A percentile compares a stretch with the other conserved stretches of the same genome.
Conservation (phyloP, 139 green algal species). For the Marvania coccoides region DNA sequence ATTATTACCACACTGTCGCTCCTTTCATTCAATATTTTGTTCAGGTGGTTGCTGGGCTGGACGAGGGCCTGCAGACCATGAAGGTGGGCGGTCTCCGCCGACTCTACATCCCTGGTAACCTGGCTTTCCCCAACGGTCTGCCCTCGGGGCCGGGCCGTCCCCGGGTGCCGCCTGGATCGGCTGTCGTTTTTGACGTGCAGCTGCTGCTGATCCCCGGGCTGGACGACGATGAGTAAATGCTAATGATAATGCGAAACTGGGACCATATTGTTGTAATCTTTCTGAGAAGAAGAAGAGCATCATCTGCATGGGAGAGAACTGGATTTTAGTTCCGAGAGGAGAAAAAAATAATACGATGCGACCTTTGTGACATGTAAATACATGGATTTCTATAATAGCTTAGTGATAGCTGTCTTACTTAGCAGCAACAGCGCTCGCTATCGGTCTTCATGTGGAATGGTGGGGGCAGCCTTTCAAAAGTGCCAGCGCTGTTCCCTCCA, state of each 20-base stretch:
- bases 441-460: not conserved
- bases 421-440: not conserved
- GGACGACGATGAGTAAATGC: conserved; percentile 18
- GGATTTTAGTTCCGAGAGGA: not conserved
- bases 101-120: conserved; percentile 87
- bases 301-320: not conserved
- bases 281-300: not conserved
- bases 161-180: conserved; percentile 53
- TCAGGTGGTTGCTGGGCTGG: conserved; percentile 73
- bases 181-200: conserved; percentile 86
- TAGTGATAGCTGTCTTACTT: not conserved
- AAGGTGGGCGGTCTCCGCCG: conserved; percentile 71
- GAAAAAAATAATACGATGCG: not conserved
- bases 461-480: not conserved
- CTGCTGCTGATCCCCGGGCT: conserved; percentile 83
- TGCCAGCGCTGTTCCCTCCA: conserved; percentile 7
- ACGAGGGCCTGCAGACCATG: conserved; percentile 89
- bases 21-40: too few relatives aligned
- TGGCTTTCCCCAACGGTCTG: conserved; percentile 89
- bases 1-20: too few relatives aligned
- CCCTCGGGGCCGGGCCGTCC: conserved; percentile 54
- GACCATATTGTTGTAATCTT: not conserved
- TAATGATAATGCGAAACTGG: not conserved
- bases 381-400: not conserved
- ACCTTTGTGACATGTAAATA: not conserved